Conservation (phyloP, 495 filamentous ascomycete species). For the Tuber brumale region DNA sequence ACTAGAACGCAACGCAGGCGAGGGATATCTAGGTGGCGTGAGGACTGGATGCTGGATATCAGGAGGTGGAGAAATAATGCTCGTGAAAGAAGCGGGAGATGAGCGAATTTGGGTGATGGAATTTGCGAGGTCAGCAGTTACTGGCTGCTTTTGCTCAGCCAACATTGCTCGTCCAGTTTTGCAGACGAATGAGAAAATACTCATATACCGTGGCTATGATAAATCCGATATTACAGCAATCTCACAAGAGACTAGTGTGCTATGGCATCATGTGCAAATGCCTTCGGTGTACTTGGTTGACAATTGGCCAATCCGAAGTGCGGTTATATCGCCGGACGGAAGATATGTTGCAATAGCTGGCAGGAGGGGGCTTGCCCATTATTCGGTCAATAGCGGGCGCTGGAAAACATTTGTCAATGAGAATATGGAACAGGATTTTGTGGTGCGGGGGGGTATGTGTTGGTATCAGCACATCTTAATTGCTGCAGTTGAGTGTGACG, state of each 20-base stretch:
- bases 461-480: constrained; percentile 97
- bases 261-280: constrained; percentile 84
- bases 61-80: constrained; percentile 75
- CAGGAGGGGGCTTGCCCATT: constrained; percentile 86
- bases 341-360: constrained; percentile 93
- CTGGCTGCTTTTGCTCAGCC: constrained; percentile 80
- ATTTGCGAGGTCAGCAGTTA: constrained; percentile 83
- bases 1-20: constrained; percentile 56
- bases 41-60: constrained; percentile 75
- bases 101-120: constrained; percentile 81
- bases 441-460: constrained; percentile 92
- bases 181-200: constrained; percentile 73
- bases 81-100: constrained; percentile 56
- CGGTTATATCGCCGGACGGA: constrained; percentile 81
- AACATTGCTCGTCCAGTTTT: constrained; percentile 86
- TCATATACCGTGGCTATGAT: constrained; percentile 91
- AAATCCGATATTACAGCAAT: constrained; percentile 81
- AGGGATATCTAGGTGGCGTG: constrained; percentile 74
- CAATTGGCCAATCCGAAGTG: constrained; percentile 86
- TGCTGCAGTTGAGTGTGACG: constrained; percentile 80
- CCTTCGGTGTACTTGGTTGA: constrained; percentile 75
- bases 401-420: constrained; percentile 91
- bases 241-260: constrained; percentile 76
- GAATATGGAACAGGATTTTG: constrained; percentile 76
- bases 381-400: constrained; percentile 85